Percentiles rank a stretch among this genome's conserved stretches.
These are phyloP conservation scores for Curvularia lunata DNA, from an alignment of 2,329 filamentous ascomycete species.

Conservation along the genomic window DNA sequence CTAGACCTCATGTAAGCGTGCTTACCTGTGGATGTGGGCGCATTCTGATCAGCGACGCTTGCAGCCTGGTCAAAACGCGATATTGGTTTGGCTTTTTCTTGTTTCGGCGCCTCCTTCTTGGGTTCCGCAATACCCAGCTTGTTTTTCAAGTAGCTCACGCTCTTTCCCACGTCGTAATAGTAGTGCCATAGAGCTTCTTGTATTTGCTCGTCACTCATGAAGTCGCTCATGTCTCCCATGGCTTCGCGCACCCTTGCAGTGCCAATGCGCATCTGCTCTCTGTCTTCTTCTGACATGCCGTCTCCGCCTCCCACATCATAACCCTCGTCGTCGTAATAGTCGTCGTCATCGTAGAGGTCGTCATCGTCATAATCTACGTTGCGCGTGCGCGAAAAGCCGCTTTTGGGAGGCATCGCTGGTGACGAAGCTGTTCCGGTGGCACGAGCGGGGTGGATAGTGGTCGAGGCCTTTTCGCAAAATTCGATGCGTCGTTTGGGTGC, in stretches of 20 bases:
- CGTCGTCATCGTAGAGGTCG: constrained; percentile 60
- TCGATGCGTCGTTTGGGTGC: neutral
- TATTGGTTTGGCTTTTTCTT: constrained; percentile 44
- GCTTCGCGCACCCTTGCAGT: constrained; percentile 70
- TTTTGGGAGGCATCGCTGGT: constrained; percentile 43
- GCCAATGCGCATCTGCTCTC: constrained; percentile 66
- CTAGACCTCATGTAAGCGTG: constrained; percentile 32
- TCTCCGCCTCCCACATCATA: constrained; percentile 35
- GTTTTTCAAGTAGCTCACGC: constrained; percentile 79
- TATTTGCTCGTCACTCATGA: constrained; percentile 72
- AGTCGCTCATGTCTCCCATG: constrained; percentile 66
- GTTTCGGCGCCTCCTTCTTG: constrained; percentile 42
- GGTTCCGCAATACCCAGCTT: constrained; percentile 41
- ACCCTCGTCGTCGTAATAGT: constrained; percentile 46
- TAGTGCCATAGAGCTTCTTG: constrained; percentile 94
- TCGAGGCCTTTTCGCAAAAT: neutral
- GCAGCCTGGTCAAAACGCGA: constrained; percentile 55
- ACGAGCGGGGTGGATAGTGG: neutral
- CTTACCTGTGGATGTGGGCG: constrained; percentile 56
- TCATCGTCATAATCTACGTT: constrained; percentile 58
- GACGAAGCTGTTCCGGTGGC: neutral
- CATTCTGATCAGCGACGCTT: constrained; percentile 45
- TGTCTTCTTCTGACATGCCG: constrained; percentile 39
- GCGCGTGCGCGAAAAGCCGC: constrained; percentile 53
- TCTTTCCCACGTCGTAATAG: constrained; percentile 90